phyloP scores from a whole-genome alignment of 192 early-diverging fungal species.

The Kappamyces sp. region DNA sequence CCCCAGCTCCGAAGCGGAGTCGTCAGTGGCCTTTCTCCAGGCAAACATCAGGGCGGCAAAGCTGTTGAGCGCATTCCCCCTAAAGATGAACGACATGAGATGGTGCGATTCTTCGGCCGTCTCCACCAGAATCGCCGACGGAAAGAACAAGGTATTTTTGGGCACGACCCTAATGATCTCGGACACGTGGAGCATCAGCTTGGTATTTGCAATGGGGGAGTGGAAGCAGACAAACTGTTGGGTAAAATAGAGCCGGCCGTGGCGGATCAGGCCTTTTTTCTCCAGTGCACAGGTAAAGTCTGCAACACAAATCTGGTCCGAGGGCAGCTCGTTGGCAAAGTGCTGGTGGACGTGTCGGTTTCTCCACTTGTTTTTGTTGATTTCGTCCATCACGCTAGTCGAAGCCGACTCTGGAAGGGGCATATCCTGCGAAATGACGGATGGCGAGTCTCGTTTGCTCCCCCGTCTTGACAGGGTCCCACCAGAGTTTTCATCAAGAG shows the following conservation, averaged over 20 bases:
- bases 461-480: too few species aligned
- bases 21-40: neutral
- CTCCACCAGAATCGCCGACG: conserved; percentile 3
- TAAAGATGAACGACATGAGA: conserved; percentile 11
- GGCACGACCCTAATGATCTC: conserved; percentile 5
- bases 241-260: conserved; percentile 5
- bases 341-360: conserved; percentile 4
- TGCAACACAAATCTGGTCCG: conserved; percentile 12
- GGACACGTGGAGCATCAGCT: conserved; percentile 5
- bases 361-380: conserved; percentile 7
- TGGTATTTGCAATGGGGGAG: conserved; percentile 11
- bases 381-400: neutral
- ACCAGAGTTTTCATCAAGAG: too few species aligned
- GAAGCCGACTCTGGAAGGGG: too few species aligned
- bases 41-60: neutral
- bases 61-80: conserved; percentile 7
- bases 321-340: conserved; percentile 6
- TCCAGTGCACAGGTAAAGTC: conserved; percentile 10
- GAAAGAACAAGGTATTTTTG: conserved; percentile 10
- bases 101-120: neutral
- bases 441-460: too few species aligned
- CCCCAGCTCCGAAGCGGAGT: too few species aligned
- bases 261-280: conserved; percentile 4
- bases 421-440: too few species aligned
- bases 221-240: conserved; percentile 8